Evolutionary conservation across 2,329 filamentous ascomycete genomes (phyloP).

Genomic region (Talaromyces sp.): DNA sequence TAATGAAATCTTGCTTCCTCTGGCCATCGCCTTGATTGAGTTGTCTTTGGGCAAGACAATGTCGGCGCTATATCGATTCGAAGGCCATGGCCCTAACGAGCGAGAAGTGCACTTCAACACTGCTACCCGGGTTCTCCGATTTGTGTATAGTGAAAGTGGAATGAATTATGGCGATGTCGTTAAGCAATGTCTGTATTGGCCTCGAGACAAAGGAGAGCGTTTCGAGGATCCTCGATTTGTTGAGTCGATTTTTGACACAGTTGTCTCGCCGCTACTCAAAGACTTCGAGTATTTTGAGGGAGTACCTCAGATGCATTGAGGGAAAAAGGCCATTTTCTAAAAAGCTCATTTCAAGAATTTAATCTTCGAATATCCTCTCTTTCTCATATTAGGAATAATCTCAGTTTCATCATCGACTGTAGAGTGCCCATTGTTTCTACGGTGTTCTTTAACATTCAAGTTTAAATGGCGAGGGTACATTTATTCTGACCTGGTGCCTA

Average conservation of each 20-base stretch:
- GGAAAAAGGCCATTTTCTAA: not conserved
- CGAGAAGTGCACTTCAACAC: conserved; percentile 21
- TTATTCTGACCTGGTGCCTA: not conserved
- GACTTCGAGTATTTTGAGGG: not conserved
- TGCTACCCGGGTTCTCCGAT: conserved; percentile 17
- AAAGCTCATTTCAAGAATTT: not conserved
- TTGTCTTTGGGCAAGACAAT: conserved; percentile 23
- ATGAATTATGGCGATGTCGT: conserved; percentile 13
- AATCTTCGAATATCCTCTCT: not conserved
- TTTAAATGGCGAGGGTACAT: no score
- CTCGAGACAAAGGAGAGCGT: not conserved
- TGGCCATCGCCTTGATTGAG: conserved; percentile 20
- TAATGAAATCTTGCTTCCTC: conserved; percentile 19
- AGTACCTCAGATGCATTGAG: not conserved
- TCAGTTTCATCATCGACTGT: not conserved
- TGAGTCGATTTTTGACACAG: not conserved
- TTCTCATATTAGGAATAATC: not conserved
- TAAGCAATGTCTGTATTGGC: conserved; percentile 18
- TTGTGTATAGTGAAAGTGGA: conserved; percentile 22
- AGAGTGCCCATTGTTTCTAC: no score
- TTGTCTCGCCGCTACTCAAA: not conserved
- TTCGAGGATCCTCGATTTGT: not conserved
- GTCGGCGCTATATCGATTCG: conserved; percentile 13
- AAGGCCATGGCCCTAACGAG: conserved; percentile 20
- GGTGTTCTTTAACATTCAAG: no score